These are phyloP conservation scores for Diplodia scrobiculata DNA, from an alignment of 2,329 filamentous ascomycete genomes.

Conservation along the genomic window DNA sequence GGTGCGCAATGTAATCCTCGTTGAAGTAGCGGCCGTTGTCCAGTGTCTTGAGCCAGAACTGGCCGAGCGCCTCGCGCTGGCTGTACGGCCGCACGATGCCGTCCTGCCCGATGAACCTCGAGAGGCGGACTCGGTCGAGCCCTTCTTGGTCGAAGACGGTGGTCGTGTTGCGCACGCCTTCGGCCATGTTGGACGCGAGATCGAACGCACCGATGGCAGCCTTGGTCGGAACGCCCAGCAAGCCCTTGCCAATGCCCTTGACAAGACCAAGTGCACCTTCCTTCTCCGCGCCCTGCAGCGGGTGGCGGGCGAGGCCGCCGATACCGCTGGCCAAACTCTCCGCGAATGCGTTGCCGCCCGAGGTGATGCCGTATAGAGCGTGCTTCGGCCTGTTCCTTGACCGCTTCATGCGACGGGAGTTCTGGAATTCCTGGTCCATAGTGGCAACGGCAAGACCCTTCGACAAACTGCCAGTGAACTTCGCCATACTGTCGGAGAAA, in stretches of 20 bases:
- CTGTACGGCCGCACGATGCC: constrained; percentile 94
- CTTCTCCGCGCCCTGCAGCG: constrained; percentile 91
- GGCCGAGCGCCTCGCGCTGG: constrained; percentile 90
- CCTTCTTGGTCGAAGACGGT: constrained; percentile 96
- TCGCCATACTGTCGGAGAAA: constrained; percentile 94
- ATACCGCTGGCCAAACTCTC: constrained; percentile 91
- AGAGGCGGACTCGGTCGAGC: constrained; percentile 89
- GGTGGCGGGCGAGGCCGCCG: constrained; percentile 88
- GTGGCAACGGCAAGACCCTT: constrained; percentile 95
- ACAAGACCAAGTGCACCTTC: constrained; percentile 93
- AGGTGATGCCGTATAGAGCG: constrained; percentile 91
- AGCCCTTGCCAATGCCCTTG: constrained; percentile 94
- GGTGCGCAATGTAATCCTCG: constrained; percentile 93
- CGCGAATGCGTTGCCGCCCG: constrained; percentile 91
- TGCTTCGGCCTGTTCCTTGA: constrained; percentile 95
- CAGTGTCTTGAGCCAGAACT: constrained; percentile 98
- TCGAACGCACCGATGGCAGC: constrained; percentile 96
- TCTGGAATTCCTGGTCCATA: constrained; percentile 97
- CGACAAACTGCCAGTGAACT: constrained; percentile 94
- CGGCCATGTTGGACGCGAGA: constrained; percentile 92
- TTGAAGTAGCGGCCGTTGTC: constrained; percentile 98
- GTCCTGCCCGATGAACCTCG: constrained; percentile 87
- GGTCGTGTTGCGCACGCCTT: constrained; percentile 97
- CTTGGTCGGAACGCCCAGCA: constrained; percentile 93
- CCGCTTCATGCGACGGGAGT: constrained; percentile 88